Evolutionary conservation across 2,329 filamentous ascomycete species (phyloP).

Genomic region (Arachnomyces sp.): DNA sequence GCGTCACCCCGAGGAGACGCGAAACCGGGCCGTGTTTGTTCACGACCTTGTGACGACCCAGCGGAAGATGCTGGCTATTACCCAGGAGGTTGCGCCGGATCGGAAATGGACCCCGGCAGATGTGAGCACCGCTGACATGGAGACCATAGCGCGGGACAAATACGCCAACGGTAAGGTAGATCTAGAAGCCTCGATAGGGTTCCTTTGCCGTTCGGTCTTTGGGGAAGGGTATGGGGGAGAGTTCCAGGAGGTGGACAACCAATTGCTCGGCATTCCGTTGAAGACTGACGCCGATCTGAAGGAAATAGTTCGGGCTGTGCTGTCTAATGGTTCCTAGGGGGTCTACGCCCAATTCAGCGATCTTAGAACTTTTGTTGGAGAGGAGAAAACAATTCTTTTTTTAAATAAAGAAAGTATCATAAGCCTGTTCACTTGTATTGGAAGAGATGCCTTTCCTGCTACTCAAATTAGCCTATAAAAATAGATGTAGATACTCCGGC

Average conservation of each 20-base stretch:
- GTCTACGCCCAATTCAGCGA: too few species aligned
- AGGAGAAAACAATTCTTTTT: too few species aligned
- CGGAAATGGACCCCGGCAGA: slow-evolving; percentile 19
- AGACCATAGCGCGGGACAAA: slow-evolving; percentile 21
- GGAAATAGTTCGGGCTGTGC: too few species aligned
- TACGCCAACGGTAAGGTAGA: too few species aligned
- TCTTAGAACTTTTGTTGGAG: too few species aligned
- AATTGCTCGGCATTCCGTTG: slow-evolving; percentile 30
- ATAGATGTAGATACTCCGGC: too few species aligned
- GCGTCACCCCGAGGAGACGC: slow-evolving; percentile 44
- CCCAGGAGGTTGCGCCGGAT: slow-evolving; percentile 27
- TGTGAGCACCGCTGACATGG: slow-evolving; percentile 20
- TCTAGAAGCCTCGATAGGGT: slow-evolving; percentile 23
- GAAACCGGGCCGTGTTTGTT: slow-evolving; percentile 45
- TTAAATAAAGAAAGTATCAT: too few species aligned
- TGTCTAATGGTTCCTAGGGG: too few species aligned
- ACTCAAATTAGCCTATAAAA: too few species aligned
- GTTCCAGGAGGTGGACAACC: slow-evolving; percentile 30
- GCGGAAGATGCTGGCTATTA: slow-evolving; percentile 28
- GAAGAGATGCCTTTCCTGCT: too few species aligned
- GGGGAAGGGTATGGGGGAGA: slow-evolving; percentile 24
- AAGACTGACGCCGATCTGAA: slow-evolving; percentile 28
- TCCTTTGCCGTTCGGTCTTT: slow-evolving; percentile 25
- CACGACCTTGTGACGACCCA: slow-evolving; percentile 41
- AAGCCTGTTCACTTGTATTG: too few species aligned